These are phyloP conservation scores for Coniferiporia sulphurascens DNA, from an alignment of 1,284 basidiomycete genomes.

Conservation along the genomic window DNA sequence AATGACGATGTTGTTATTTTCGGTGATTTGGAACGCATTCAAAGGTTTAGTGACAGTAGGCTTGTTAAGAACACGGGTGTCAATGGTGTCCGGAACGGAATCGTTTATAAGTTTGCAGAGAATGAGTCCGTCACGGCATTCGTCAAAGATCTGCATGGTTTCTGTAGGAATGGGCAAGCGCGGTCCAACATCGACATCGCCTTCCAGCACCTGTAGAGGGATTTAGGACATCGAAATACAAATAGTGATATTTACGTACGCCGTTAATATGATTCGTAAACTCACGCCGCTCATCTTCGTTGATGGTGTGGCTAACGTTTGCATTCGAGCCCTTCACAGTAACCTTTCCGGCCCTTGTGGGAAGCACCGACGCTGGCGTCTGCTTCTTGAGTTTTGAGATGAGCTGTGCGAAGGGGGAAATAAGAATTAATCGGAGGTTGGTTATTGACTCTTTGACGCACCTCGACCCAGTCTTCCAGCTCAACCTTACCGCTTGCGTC, in stretches of 20 bases:
- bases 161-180: conserved; percentile 94
- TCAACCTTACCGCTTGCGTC: conserved; percentile 96
- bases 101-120: conserved; percentile 99
- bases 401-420: conserved; percentile 43
- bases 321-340: conserved; percentile 93
- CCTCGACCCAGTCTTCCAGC: conserved; percentile 97
- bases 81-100: conserved; percentile 98
- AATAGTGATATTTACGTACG: conserved; percentile 39
- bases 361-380: conserved; percentile 48
- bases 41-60: conserved; percentile 70
- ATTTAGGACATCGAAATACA: conserved; percentile 6
- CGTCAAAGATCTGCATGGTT: conserved; percentile 99
- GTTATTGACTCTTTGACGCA: conserved; percentile 32
- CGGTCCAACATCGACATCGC: conserved; percentile 80
- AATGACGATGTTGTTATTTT: conserved; percentile 99
- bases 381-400: conserved; percentile 75
- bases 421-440: conserved; percentile 19
- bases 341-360: conserved; percentile 83
- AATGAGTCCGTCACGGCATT: conserved; percentile 91
- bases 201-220: conserved; percentile 72
- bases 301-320: conserved; percentile 96
- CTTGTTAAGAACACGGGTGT: conserved; percentile 96
- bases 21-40: conserved; percentile 97
- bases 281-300: conserved; percentile 93
- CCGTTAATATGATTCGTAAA: conserved; percentile 98